These are phyloP conservation scores for Hymenoscyphus linearis DNA, from an alignment of 2,329 filamentous ascomycete species.

Conservation along the genomic window DNA sequence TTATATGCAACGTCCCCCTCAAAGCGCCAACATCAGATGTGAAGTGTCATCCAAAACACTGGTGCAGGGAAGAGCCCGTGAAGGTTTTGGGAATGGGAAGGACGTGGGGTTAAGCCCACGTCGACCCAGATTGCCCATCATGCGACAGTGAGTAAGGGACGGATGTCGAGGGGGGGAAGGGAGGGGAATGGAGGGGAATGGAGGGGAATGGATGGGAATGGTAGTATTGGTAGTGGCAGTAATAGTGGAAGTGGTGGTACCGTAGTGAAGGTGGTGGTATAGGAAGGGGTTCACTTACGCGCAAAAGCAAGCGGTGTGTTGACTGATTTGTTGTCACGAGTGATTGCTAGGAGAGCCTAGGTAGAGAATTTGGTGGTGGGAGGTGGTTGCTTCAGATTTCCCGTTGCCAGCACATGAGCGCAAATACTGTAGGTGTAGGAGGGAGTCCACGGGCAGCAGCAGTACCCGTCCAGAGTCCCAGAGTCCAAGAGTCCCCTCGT, in stretches of 20 bases:
- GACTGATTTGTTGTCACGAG: slow-evolving; percentile 11
- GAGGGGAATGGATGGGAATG: no score
- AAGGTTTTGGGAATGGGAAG: background rate
- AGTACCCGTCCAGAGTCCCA: background rate
- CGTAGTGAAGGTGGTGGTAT: background rate
- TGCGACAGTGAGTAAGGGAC: slow-evolving; percentile 2
- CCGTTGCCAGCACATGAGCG: slow-evolving; percentile 10
- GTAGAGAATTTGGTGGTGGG: background rate
- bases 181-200: no score
- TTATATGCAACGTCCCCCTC: background rate
- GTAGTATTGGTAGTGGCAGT: no score
- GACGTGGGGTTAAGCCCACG: background rate
- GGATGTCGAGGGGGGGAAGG: background rate
- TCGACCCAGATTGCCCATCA: slow-evolving; percentile 4
- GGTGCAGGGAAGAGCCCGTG: slow-evolving; percentile 8
- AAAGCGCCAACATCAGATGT: slow-evolving; percentile 6
- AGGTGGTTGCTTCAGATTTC: background rate
- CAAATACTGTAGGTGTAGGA: no score
- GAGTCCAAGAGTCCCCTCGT: no score
- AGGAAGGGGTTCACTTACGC: background rate
- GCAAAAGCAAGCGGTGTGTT: background rate
- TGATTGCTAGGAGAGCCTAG: slow-evolving; percentile 6
- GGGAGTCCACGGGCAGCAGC: no score
- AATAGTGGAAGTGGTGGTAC: no score
- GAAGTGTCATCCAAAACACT: slow-evolving; percentile 8